Percentiles rank a stretch among this genome's conserved stretches.
Conservation (phyloP, 2,329 filamentous ascomycete species). For the Venturia pyrina region DNA sequence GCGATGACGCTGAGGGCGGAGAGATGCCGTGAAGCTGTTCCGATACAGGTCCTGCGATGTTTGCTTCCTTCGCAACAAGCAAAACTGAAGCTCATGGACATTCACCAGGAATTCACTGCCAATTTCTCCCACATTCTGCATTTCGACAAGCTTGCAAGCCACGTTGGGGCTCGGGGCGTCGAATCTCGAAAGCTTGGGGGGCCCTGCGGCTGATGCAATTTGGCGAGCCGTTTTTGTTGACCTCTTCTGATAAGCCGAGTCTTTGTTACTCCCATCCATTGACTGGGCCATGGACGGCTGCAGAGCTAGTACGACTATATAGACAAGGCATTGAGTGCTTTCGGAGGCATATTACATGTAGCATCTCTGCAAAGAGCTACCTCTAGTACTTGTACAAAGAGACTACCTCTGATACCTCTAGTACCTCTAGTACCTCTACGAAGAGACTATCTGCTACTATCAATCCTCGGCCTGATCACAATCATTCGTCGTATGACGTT, state of each 20-base stretch:
- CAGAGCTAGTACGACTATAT: neutral
- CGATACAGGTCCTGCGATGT: neutral
- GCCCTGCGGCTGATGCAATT: neutral
- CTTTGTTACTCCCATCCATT: constrained; percentile 4
- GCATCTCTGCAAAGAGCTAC: no score
- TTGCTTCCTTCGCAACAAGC: no score
- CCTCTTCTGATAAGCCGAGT: neutral
- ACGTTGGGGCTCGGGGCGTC: neutral
- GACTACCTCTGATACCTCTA: no score
- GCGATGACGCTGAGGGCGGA: no score
- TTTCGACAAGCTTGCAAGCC: neutral
- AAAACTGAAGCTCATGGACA: neutral
- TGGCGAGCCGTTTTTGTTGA: neutral
- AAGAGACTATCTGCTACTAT: no score
- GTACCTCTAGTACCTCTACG: no score
- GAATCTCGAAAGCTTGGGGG: neutral
- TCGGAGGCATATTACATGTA: neutral
- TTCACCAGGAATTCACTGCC: neutral
- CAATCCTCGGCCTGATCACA: neutral
- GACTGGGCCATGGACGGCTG: neutral
- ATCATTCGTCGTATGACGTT: neutral
- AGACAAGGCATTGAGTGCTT: neutral
- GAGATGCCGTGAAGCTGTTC: no score
- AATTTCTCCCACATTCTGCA: neutral
- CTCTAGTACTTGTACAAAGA: no score